These are phyloP conservation scores for Metschnikowia drakensbergensis DNA, from an alignment of 805 yeast genomes.

Conservation along the genomic window DNA sequence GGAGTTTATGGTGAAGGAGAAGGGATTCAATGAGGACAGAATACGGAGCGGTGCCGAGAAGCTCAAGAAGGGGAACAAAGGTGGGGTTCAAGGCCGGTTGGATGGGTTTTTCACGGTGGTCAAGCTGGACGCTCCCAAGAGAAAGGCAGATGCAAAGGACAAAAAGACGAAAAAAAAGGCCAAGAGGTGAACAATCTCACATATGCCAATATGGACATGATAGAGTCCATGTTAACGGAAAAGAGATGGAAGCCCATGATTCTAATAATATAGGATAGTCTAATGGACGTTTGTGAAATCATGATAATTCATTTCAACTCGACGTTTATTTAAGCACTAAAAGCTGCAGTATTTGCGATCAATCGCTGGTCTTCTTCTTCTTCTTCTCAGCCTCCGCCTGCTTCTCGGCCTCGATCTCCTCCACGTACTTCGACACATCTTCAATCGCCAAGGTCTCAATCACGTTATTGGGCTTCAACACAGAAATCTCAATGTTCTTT, in stretches of 20 bases:
- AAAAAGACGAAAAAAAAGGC: slow-evolving; percentile 32
- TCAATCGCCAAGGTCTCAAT: slow-evolving; percentile 62
- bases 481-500: slow-evolving; percentile 88
- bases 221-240: too few species aligned
- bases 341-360: not conserved
- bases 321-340: not conserved
- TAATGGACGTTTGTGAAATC: too few species aligned
- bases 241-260: too few species aligned
- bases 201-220: too few species aligned
- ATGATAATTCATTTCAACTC: too few species aligned
- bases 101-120: slow-evolving; percentile 86
- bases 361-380: slow-evolving; percentile 34
- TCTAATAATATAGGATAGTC: too few species aligned
- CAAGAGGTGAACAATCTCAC: slow-evolving; percentile 6
- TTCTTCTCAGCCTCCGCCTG: slow-evolving; percentile 76
- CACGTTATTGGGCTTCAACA: slow-evolving; percentile 66
- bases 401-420: slow-evolving; percentile 83
- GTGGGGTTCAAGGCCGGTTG: slow-evolving; percentile 85
- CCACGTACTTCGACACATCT: slow-evolving; percentile 69
- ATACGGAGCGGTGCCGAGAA: slow-evolving; percentile 83
- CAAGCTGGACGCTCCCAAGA: slow-evolving; percentile 32
- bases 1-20: slow-evolving; percentile 77
- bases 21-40: slow-evolving; percentile 92
- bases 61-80: slow-evolving; percentile 75
- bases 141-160: slow-evolving; percentile 36